A percentile compares a stretch with the other conserved stretches of the same genome.
Conservation (phyloP, 352 stramenopile species). For the Phytophthora tentaculata region DNA sequence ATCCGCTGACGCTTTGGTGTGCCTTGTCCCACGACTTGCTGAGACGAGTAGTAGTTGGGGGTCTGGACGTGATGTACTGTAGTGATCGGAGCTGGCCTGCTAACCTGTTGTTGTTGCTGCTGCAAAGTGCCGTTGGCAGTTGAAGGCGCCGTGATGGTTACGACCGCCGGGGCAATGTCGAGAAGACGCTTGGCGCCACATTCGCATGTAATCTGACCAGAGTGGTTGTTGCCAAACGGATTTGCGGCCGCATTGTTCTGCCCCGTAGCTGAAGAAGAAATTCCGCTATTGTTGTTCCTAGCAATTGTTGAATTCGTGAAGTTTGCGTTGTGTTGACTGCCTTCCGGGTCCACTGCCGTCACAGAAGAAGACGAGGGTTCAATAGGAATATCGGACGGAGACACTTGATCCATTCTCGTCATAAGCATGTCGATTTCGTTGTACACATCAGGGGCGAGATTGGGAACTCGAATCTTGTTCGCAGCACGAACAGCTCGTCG, state of each 20-base stretch:
- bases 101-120: constrained; percentile 9
- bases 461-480: constrained; percentile 52
- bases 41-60: constrained; percentile 12
- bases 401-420: constrained; percentile 38
- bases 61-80: constrained; percentile 9
- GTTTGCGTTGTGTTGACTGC: constrained; percentile 17
- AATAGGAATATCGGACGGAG: constrained; percentile 17
- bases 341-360: constrained; percentile 18
- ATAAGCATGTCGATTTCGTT: constrained; percentile 53
- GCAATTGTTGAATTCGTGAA: constrained; percentile 13
- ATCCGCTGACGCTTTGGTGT: constrained; percentile 30
- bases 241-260: not conserved
- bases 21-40: constrained; percentile 19
- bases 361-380: constrained; percentile 2
- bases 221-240: constrained; percentile 11
- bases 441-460: constrained; percentile 48
- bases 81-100: constrained; percentile 5
- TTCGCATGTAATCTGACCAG: constrained; percentile 28
- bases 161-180: constrained; percentile 7
- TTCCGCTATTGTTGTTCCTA: constrained; percentile 5
- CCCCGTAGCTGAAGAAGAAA: not conserved
- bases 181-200: constrained; percentile 31
- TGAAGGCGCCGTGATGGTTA: not conserved
- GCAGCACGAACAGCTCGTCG: constrained; percentile 46
- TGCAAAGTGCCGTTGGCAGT: constrained; percentile 10